phyloP scores from a whole-genome alignment of 129 eudicot genomes.

The Deinandra increscens region DNA sequence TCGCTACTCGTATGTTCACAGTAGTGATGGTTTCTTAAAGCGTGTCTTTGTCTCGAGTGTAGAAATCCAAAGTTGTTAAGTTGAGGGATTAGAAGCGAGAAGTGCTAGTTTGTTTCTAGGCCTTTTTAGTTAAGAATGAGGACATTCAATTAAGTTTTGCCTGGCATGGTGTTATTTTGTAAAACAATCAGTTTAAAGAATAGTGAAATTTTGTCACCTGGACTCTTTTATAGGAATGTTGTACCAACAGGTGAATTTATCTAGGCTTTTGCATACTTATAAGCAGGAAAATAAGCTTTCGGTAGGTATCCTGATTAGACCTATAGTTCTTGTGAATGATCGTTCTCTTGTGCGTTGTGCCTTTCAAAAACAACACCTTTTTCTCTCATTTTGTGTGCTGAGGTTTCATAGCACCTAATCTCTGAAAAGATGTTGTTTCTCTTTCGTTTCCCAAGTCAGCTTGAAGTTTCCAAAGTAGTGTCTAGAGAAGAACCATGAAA shows the following conservation, averaged over 20 bases:
- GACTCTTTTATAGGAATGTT: background rate
- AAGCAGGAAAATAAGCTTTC: background rate
- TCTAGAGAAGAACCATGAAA: conserved; percentile 11
- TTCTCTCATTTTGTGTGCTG: conserved; percentile 13
- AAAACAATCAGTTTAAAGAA: background rate
- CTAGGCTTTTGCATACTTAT: conserved; percentile 1
- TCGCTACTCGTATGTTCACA: background rate
- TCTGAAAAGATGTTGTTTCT: background rate
- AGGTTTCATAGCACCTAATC: conserved; percentile 1
- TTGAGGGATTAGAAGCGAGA: conserved; percentile 14
- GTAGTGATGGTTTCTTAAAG: too few relatives aligned
- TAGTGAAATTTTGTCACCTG: background rate
- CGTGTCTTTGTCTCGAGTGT: too few relatives aligned
- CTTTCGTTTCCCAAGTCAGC: conserved; percentile 13
- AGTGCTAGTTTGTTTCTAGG: background rate
- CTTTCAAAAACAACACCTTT: background rate
- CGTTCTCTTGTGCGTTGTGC: background rate
- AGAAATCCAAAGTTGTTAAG: too few relatives aligned
- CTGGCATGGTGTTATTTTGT: background rate
- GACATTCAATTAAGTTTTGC: background rate
- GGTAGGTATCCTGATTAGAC: conserved; percentile 15
- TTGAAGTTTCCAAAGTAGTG: conserved; percentile 8
- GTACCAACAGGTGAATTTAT: conserved; percentile 1
- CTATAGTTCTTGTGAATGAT: background rate
- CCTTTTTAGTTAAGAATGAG: background rate